phyloP scores from a whole-genome alignment of 805 yeast species.

The Citeromyces nyonsensis region DNA sequence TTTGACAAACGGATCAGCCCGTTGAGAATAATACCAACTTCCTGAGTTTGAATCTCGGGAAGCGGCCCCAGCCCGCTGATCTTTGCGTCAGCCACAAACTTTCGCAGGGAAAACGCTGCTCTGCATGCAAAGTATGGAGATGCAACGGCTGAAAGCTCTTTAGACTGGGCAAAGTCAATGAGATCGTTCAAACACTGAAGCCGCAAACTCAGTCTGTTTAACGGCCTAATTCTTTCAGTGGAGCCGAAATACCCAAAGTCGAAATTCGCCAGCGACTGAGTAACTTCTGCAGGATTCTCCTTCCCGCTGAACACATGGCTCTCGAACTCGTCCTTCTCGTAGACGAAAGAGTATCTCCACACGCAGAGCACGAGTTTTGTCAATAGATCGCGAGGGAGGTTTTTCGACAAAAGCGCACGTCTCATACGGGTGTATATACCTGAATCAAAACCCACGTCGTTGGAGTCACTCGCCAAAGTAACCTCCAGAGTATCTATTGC shows the following conservation, averaged over 20 bases:
- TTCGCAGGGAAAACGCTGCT: slow-evolving; percentile 41
- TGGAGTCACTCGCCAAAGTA: slow-evolving; percentile 7
- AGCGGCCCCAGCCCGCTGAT: slow-evolving; percentile 50
- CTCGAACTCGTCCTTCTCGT: slow-evolving; percentile 42
- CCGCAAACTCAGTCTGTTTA: slow-evolving; percentile 32
- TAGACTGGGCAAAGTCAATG: slow-evolving; percentile 15
- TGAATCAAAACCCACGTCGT: slow-evolving; percentile 17
- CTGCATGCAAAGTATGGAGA: slow-evolving; percentile 40
- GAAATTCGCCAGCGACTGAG: slow-evolving; percentile 20
- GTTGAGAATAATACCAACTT: slow-evolving; percentile 28
- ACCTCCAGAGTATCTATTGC: no score
- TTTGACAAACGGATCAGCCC: slow-evolving; percentile 17
- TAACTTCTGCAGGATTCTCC: slow-evolving; percentile 15
- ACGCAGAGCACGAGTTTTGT: slow-evolving; percentile 26
- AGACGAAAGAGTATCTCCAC: slow-evolving; percentile 45
- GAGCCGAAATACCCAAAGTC: slow-evolving; percentile 45
- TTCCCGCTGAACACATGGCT: slow-evolving; percentile 9
- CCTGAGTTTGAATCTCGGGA: slow-evolving; percentile 48
- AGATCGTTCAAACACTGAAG: slow-evolving; percentile 40
- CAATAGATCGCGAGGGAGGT: not conserved
- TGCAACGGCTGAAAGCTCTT: slow-evolving; percentile 11
- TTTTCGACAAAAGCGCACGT: slow-evolving; percentile 5
- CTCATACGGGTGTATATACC: no score
- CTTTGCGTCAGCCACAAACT: slow-evolving; percentile 47
- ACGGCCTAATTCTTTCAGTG: slow-evolving; percentile 29